phyloP scores from a whole-genome alignment of 2,329 filamentous ascomycete species.

The Fusarium longipes region DNA sequence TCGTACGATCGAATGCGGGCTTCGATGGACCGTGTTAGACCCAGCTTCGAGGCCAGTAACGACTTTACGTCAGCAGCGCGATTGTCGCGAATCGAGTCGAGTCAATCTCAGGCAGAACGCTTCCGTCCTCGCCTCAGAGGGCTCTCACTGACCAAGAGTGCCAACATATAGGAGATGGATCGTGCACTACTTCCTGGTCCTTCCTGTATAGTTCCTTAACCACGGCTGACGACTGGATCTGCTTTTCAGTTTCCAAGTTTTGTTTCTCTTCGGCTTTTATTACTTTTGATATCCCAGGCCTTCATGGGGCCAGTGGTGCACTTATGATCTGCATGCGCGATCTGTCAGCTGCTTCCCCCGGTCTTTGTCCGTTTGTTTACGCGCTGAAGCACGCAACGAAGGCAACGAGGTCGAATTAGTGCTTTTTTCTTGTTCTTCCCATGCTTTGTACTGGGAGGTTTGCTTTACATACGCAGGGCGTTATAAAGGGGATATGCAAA shows the following conservation, averaged over 20 bases:
- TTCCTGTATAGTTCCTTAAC: conserved; percentile 49
- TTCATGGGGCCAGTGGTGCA: conserved; percentile 48
- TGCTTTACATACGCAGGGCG: conserved; percentile 51
- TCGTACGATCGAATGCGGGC: conserved; percentile 89
- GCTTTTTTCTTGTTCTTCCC: conserved; percentile 34
- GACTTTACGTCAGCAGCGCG: conserved; percentile 94
- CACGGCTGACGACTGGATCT: conserved; percentile 27
- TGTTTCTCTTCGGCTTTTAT: conserved; percentile 41
- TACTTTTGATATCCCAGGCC: conserved; percentile 54
- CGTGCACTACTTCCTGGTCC: conserved; percentile 26
- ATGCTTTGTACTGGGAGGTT: conserved; percentile 35
- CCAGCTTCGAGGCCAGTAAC: conserved; percentile 86
- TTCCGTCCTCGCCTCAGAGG: conserved; percentile 56
- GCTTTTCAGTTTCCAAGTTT: conserved; percentile 40
- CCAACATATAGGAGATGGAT: conserved; percentile 49
- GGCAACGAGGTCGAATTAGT: conserved; percentile 38
- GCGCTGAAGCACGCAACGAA: conserved; percentile 33
- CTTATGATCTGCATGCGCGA: conserved; percentile 64
- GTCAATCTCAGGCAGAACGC: conserved; percentile 59
- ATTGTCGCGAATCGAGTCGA: conserved; percentile 84
- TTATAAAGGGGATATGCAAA: conserved; percentile 49
- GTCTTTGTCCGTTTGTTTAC: conserved; percentile 35
- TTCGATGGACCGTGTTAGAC: conserved; percentile 86
- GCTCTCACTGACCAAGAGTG: conserved; percentile 57
- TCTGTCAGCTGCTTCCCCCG: conserved; percentile 54